Percentiles rank a stretch among this genome's conserved stretches.
phyloP scores from a whole-genome alignment of 2,329 filamentous ascomycete genomes.

The Aspergillus candidus region DNA sequence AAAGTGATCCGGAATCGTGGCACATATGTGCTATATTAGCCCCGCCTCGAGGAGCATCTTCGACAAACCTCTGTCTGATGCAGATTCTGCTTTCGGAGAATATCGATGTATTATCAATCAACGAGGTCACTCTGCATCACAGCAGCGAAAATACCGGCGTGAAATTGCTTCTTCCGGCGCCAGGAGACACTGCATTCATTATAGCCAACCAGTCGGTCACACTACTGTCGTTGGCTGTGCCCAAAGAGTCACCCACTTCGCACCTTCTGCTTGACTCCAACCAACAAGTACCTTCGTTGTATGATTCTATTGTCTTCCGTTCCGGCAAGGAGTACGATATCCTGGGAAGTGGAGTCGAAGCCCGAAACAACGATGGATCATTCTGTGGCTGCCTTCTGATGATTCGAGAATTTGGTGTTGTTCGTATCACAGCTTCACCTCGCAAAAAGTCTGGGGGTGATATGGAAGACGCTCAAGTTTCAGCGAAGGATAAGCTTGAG shows the following conservation, averaged over 20 bases:
- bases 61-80: conserved; percentile 66
- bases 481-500: conserved; percentile 82
- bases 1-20: conserved; percentile 44
- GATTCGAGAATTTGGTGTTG: conserved; percentile 52
- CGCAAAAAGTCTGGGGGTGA: conserved; percentile 42
- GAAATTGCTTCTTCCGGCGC: conserved; percentile 69
- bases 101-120: conserved; percentile 57
- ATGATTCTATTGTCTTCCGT: conserved; percentile 80
- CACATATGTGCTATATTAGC: conserved; percentile 57
- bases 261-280: conserved; percentile 67
- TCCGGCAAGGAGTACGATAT: conserved; percentile 45
- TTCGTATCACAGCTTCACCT: conserved; percentile 46
- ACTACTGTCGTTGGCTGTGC: conserved; percentile 64
- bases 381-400: conserved; percentile 47
- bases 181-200: conserved; percentile 73
- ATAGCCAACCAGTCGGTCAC: conserved; percentile 74
- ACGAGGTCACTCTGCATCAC: conserved; percentile 61
- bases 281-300: conserved; percentile 61
- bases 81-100: conserved; percentile 58
- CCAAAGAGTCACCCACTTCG: conserved; percentile 65
- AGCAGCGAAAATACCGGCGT: conserved; percentile 50
- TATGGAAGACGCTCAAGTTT: conserved; percentile 49
- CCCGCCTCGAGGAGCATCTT: conserved; percentile 44
- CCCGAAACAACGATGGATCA: conserved; percentile 33
- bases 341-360: conserved; percentile 46